Conservation (phyloP, 2,329 filamentous ascomycete genomes). For the Diaporthe ilicicola region DNA sequence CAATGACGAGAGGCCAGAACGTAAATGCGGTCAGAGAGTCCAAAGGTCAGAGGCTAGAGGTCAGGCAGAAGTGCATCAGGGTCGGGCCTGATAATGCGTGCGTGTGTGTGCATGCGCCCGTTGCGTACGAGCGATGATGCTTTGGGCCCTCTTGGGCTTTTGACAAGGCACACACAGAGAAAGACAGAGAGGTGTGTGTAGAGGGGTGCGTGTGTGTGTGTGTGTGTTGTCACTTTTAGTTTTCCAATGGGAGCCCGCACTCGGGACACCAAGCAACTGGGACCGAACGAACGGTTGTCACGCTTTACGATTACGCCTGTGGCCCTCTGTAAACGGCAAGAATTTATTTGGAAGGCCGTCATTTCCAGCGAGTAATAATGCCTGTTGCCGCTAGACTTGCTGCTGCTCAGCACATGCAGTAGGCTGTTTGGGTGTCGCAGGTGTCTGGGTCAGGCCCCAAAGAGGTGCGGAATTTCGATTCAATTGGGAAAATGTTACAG, state of each 20-base stretch:
- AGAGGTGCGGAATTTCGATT: slow-evolving; percentile 28
- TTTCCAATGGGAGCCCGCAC: slow-evolving; percentile 1
- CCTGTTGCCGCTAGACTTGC: slow-evolving; percentile 31
- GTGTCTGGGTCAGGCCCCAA: slow-evolving; percentile 3
- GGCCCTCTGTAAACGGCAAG: slow-evolving; percentile 24
- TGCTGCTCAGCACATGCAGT: not conserved
- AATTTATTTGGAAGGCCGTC: not conserved
- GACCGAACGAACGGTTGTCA: slow-evolving; percentile 4
- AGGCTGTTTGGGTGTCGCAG: not conserved
- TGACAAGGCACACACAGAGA: slow-evolving; percentile 41
- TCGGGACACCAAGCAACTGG: slow-evolving; percentile 3
- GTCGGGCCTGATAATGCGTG: slow-evolving; percentile 46
- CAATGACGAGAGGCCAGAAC: slow-evolving; percentile 5
- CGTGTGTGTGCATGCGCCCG: not conserved
- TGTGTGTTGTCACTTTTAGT: slow-evolving; percentile 43
- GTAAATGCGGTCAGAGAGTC: slow-evolving; percentile 10
- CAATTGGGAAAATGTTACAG: slow-evolving; percentile 35
- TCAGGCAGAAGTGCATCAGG: slow-evolving; percentile 58
- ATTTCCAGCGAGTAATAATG: slow-evolving; percentile 34
- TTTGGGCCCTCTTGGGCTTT: slow-evolving; percentile 41
- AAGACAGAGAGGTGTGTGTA: not conserved
- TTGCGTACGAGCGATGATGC: slow-evolving; percentile 48
- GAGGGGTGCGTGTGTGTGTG: not conserved
- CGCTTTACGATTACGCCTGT: slow-evolving; percentile 14
- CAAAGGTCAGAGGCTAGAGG: slow-evolving; percentile 38